phyloP scores from a whole-genome alignment of 1,284 basidiomycete genomes.

The Ceratobasidium sp. region DNA sequence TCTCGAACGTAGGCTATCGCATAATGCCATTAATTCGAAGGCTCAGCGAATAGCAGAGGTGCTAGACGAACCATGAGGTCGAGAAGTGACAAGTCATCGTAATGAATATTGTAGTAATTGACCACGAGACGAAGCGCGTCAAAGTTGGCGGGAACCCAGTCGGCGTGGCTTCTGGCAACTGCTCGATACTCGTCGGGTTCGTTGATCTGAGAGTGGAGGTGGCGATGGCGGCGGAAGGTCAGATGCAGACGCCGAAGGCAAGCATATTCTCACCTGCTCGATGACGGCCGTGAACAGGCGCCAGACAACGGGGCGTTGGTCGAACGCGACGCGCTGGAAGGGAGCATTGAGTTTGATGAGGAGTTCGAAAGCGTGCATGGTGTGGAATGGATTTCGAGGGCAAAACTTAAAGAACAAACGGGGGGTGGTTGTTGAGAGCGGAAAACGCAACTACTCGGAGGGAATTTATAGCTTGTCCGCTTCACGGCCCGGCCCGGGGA shows the following conservation, averaged over 20 bases:
- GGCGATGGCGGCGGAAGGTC: not conserved
- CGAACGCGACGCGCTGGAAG: conserved; percentile 1
- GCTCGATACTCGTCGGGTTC: not conserved
- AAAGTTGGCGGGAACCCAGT: conserved; percentile 10
- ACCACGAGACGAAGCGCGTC: conserved; percentile 1
- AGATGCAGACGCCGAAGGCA: not conserved
- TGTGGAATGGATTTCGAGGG: not conserved
- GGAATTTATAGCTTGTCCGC: not conserved
- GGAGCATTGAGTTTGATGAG: conserved; percentile 21
- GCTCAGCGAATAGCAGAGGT: not conserved
- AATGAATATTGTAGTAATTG: not conserved
- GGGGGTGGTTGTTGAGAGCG: not conserved
- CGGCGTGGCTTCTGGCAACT: not conserved
- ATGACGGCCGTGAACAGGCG: not conserved
- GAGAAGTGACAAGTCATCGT: conserved; percentile 14
- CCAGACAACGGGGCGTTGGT: conserved; percentile 10
- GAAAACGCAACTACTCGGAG: not conserved
- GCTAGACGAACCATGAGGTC: not conserved
- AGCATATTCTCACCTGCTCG: not conserved
- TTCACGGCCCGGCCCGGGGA: too few species aligned
- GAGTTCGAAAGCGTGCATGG: conserved; percentile 19
- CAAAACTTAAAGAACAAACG: not conserved
- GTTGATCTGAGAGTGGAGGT: not conserved
- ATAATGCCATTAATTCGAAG: not conserved
- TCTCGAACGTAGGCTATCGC: conserved; percentile 12